These are phyloP conservation scores for Macrophomina tecta DNA, from an alignment of 2,329 filamentous ascomycete species.

Conservation along the genomic window DNA sequence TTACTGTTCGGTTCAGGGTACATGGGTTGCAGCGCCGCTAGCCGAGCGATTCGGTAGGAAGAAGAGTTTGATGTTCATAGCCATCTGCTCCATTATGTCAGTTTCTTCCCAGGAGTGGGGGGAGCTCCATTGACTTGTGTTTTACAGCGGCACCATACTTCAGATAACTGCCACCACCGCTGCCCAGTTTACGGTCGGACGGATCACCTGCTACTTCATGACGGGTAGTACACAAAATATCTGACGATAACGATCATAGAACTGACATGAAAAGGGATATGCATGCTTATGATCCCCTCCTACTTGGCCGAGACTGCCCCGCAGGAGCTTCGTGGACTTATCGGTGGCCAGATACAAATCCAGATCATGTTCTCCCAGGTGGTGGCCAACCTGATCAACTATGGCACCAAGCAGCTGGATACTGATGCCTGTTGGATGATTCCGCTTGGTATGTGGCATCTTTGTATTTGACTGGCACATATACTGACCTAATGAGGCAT, in stretches of 20 bases:
- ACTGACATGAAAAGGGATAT: conserved; percentile 3
- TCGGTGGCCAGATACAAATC: conserved; percentile 23
- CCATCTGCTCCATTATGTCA: conserved; percentile 21
- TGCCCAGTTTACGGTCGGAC: conserved; percentile 19
- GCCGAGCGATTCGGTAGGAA: conserved; percentile 25
- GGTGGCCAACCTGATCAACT: conserved; percentile 19
- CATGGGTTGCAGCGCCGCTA: conserved; percentile 19
- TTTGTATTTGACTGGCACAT: not conserved
- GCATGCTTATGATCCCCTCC: conserved; percentile 25
- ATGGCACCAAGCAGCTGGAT: conserved; percentile 19
- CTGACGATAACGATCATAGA: too few species aligned
- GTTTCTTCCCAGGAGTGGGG: not conserved
- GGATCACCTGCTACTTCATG: conserved; percentile 24
- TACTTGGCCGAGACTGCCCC: conserved; percentile 25
- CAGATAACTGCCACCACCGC: conserved; percentile 19
- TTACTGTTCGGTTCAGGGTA: conserved; percentile 5
- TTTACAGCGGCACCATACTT: conserved; percentile 7
- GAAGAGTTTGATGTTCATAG: conserved; percentile 19
- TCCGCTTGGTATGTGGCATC: not conserved
- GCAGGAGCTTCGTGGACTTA: conserved; percentile 16
- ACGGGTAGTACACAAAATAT: not conserved
- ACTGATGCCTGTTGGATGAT: conserved; percentile 26
- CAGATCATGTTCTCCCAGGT: conserved; percentile 26
- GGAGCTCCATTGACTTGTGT: not conserved
- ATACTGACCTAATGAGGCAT: not conserved